Base-by-base conservation (phyloP, 306 rosid genomes). In the Lupinus albus region DNA sequence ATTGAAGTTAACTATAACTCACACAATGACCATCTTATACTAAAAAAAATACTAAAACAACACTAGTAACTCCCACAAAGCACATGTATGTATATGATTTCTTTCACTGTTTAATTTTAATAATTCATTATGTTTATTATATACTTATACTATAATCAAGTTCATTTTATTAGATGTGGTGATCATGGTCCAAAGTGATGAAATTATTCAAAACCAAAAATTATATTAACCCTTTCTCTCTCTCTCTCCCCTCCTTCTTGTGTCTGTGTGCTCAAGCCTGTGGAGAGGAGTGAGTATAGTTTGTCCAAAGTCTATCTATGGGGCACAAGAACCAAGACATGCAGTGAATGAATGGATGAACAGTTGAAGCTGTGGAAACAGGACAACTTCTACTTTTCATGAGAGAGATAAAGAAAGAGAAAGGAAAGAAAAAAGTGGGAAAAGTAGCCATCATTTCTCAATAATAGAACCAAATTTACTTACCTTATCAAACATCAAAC, bases 401-500 rank as follows among this genome's bases (percentile, higher is more conserved):
- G 75, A 47, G 84, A 71, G 75, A 80, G n/a, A 57, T 7, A 57
- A 48, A 55, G 42, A 51, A 60, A 71, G 58, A 73, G 45, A 39
- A 50, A n/a, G n/a, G n/a, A n/a, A 62, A 25, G 8, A 8, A 74
- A 45, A 52, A 32, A 61, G 59, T 64, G 59, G 67, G 74, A 76
- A 84, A 87, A 82, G 84, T 80, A 74, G 91, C 84, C 92, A 92
- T 92, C 95, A 92, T 92, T 92, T 89, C 95, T 84, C 92, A 92
- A 89, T 92, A 87, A 92, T 92, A 74, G 83, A 84, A 82, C 76
- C 96, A 75, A 84, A 36, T 36, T 84, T 76, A 89, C 89, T 85
- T 67, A 76, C 86, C 88, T 83, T 61, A 88, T 90, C 90, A 83
- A 89, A 92, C 87, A 85, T 84, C 91, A 81, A 80, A 80, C 85